Percentiles rank a stretch among this genome's conserved stretches.
These are phyloP conservation scores for Alternaria ethzedia DNA, from an alignment of 2,329 filamentous ascomycete genomes.

Conservation along the genomic window DNA sequence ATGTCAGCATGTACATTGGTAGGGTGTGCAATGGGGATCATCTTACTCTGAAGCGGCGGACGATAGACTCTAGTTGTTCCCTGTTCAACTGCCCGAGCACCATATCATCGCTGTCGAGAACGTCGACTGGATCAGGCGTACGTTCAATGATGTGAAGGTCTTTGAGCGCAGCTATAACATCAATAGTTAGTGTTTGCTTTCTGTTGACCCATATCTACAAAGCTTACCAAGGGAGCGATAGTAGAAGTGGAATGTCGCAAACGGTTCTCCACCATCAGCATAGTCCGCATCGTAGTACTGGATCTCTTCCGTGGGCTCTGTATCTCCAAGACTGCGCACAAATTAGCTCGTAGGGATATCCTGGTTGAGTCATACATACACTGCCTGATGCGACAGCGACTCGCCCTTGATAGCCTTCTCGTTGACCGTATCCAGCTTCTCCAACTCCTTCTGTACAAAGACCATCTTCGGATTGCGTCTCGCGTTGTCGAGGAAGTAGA, in stretches of 20 bases:
- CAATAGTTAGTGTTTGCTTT: not conserved
- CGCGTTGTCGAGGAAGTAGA: constrained; percentile 15
- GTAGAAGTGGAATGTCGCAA: constrained; percentile 29
- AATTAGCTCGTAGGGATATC: constrained; percentile 1
- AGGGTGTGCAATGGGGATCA: no score
- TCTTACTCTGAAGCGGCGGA: constrained; percentile 6
- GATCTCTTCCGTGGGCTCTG: constrained; percentile 1
- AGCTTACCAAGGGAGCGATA: constrained; percentile 27
- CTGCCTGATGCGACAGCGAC: constrained; percentile 12
- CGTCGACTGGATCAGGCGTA: constrained; percentile 24
- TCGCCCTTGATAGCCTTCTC: constrained; percentile 26
- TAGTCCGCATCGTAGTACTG: constrained; percentile 10
- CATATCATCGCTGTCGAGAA: constrained; percentile 4
- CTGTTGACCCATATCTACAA: not conserved
- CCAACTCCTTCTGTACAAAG: constrained; percentile 18
- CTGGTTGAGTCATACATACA: not conserved
- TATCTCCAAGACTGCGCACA: not conserved
- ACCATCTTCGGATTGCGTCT: not conserved
- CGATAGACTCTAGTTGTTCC: constrained; percentile 9
- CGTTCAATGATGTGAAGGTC: constrained; percentile 36
- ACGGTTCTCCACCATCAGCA: constrained; percentile 7
- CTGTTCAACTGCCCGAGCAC: constrained; percentile 7
- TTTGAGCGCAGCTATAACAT: constrained; percentile 25
- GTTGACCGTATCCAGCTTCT: constrained; percentile 17
- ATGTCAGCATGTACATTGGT: not conserved